Conservation (phyloP, 2,329 filamentous ascomycete genomes). For the Tolypocladium amazonense region DNA sequence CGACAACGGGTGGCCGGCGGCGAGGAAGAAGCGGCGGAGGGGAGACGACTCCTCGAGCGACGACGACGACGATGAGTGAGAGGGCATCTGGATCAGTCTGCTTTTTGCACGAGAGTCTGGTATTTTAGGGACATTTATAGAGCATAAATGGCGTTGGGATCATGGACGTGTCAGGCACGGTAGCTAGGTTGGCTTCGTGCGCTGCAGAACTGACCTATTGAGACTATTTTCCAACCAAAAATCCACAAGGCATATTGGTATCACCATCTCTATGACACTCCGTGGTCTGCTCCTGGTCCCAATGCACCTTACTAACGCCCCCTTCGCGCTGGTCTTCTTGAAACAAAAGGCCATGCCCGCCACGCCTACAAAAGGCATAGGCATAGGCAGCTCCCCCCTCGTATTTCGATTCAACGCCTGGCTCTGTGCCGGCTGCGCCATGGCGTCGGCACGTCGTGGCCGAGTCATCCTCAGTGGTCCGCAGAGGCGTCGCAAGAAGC, state of each 20-base stretch:
- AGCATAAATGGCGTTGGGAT: neutral
- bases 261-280: neutral
- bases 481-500: neutral
- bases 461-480: neutral
- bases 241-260: neutral
- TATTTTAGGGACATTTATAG: neutral
- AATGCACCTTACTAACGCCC: neutral
- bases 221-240: neutral
- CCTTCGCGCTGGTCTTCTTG: neutral
- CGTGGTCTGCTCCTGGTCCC: neutral
- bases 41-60: constrained; percentile 23
- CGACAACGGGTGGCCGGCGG: constrained; percentile 4
- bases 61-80: constrained; percentile 11
- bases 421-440: neutral
- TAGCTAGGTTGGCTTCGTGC: neutral
- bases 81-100: neutral
- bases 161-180: neutral
- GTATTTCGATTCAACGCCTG: neutral
- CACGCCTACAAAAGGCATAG: neutral
- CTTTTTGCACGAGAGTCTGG: neutral
- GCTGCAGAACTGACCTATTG: neutral
- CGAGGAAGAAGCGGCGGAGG: constrained; percentile 20
- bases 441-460: neutral
- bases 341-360: neutral
- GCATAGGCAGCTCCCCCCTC: neutral